Percentiles rank a stretch among this genome's conserved stretches.
Evolutionary conservation across 305 asterid genomes (phyloP).

Genomic region (Fraxinus velutina): DNA sequence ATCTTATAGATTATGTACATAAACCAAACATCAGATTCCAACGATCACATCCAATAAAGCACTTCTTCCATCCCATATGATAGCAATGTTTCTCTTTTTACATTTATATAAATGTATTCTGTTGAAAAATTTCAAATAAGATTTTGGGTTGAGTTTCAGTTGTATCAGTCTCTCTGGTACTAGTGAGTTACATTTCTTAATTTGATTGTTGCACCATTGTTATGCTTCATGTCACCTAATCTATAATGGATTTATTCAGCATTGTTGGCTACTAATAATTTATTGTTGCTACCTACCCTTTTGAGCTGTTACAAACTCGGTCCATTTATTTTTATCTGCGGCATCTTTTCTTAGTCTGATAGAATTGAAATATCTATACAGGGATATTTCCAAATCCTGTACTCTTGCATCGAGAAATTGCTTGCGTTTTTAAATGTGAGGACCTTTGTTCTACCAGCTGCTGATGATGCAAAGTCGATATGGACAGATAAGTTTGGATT

Average conservation of each 20-base stretch:
- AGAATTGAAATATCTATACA: slow-evolving; percentile 20
- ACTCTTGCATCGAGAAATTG: slow-evolving; percentile 53
- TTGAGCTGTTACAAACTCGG: background rate
- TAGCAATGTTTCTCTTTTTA: background rate
- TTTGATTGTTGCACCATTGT: background rate
- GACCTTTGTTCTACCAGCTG: slow-evolving; percentile 50
- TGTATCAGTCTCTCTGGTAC: background rate
- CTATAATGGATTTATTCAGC: background rate
- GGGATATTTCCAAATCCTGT: slow-evolving; percentile 57
- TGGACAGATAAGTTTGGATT: slow-evolving; percentile 54
- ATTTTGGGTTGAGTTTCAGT: background rate
- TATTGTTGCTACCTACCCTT: background rate
- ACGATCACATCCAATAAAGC: background rate
- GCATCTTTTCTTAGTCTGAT: background rate
- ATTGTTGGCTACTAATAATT: background rate
- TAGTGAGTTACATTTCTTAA: background rate
- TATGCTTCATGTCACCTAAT: background rate
- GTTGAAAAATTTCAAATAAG: background rate
- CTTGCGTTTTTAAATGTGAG: slow-evolving; percentile 39
- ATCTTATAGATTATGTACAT: background rate
- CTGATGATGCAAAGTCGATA: slow-evolving; percentile 45
- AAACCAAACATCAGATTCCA: background rate
- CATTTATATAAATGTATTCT: background rate
- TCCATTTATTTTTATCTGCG: background rate
- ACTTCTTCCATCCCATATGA: background rate